Percentiles rank a stretch among this genome's conserved stretches.
Evolutionary conservation across 1,284 basidiomycete species (phyloP).

Genomic region (Trametes versicolor): DNA sequence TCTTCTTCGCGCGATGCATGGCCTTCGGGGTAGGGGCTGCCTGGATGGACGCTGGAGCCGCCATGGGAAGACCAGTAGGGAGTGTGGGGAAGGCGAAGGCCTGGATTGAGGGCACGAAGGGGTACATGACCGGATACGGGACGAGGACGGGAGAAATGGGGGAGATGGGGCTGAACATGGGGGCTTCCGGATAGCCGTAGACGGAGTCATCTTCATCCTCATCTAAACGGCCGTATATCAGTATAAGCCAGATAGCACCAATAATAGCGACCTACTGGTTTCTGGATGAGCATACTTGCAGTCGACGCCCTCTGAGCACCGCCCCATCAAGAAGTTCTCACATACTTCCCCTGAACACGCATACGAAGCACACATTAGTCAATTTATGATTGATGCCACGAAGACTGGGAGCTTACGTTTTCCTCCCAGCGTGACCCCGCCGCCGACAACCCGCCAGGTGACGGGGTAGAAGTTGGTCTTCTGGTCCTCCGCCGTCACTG

Average conservation of each 20-base stretch:
- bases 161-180: conserved; percentile 26
- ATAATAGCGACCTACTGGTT: conserved; percentile 28
- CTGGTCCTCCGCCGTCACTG: conserved; percentile 27
- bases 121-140: conserved; percentile 29
- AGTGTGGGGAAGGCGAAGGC: conserved; percentile 24
- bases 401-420: conserved; percentile 36
- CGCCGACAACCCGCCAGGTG: conserved; percentile 58
- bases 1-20: conserved; percentile 1
- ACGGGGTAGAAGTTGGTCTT: conserved; percentile 58
- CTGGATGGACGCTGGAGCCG: conserved; percentile 3
- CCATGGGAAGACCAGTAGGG: conserved; percentile 6
- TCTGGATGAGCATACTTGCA: conserved; percentile 52
- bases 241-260: background rate
- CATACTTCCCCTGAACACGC: conserved; percentile 48
- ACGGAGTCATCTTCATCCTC: conserved; percentile 28
- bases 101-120: conserved; percentile 25
- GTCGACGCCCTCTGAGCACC: conserved; percentile 49
- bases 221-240: conserved; percentile 8
- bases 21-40: conserved; percentile 10
- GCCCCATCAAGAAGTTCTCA: conserved; percentile 46
- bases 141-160: conserved; percentile 27
- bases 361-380: background rate
- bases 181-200: conserved; percentile 19
- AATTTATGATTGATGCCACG: background rate
- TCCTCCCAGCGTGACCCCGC: conserved; percentile 60